Evolutionary conservation across 1,284 basidiomycete species (phyloP).

Genomic region (Austroboletus olivaceoglutinosus): DNA sequence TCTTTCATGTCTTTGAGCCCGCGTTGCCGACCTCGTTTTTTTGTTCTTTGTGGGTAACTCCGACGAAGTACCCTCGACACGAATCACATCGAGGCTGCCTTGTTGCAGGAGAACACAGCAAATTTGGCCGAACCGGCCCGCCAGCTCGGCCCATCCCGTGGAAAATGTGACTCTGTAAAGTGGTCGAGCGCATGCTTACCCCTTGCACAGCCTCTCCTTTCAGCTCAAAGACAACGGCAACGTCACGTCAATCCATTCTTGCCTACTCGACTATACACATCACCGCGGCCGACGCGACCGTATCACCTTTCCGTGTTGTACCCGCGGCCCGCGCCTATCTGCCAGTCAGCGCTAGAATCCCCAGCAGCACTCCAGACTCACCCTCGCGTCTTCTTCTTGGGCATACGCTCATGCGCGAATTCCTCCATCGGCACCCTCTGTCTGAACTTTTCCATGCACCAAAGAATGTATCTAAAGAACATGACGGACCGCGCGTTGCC

Average conservation of each 20-base stretch:
- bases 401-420: slow-evolving; percentile 62
- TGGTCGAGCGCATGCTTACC: slow-evolving; percentile 25
- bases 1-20: slow-evolving; percentile 39
- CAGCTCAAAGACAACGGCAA: slow-evolving; percentile 5
- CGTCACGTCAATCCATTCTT: slow-evolving; percentile 10
- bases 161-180: slow-evolving; percentile 30
- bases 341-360: background rate
- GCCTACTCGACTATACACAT: slow-evolving; percentile 12
- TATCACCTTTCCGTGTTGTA: slow-evolving; percentile 74
- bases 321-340: slow-evolving; percentile 57
- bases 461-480: slow-evolving; percentile 65
- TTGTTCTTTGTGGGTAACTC: slow-evolving; percentile 40
- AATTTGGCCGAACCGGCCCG: slow-evolving; percentile 17
- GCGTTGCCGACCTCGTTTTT: slow-evolving; percentile 41
- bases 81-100: slow-evolving; percentile 37
- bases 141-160: slow-evolving; percentile 21
- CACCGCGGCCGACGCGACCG: slow-evolving; percentile 53
- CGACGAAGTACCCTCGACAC: slow-evolving; percentile 35
- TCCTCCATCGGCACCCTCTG: slow-evolving; percentile 51
- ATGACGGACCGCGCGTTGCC: slow-evolving; percentile 4
- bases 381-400: slow-evolving; percentile 77
- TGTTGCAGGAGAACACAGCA: slow-evolving; percentile 26
- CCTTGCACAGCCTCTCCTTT: slow-evolving; percentile 20
- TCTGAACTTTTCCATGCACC: slow-evolving; percentile 80
- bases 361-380: slow-evolving; percentile 36